Evolutionary conservation across 1,284 basidiomycete genomes (phyloP), one percentile per base, ranked within the genome.

Genomic region (Puccinia coronata): DNA sequence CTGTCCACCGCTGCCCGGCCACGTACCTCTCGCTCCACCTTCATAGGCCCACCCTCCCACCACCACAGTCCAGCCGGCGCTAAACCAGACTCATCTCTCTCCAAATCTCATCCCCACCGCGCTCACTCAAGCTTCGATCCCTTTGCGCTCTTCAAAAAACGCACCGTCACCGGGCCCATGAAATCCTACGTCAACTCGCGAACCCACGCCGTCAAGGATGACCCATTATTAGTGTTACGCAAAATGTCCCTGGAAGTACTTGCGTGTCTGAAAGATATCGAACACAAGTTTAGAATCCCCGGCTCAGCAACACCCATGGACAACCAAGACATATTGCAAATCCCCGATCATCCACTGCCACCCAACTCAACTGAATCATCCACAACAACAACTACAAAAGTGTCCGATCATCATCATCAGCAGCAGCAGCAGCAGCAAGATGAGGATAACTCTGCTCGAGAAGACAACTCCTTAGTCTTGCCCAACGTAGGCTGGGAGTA

Each of bases 201-300:
- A 23, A 20, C 34, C 41, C 61, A 79, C 53, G 28, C 41, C n/a
- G 39, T 5, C 16, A 72, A 80, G 53, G 67, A 80, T 43, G 91
- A 93, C 83, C 91, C 92, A 0, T 87, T 92, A 6, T 82, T 89
- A 6, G 87, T 90, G 61, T 91, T 94, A 70, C 89, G 93, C 41
- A 89, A 89, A 57, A 89, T 90, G 0, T 92, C 93, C 1, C 86
- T 95, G 57, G 92, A 94, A 82, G 91, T 94, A 1, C 89, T 95
- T 34, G 88, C 90, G 3, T 88, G 90, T 31, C 88, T 95, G 49
- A 90, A 92, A 23, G 90, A 90, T 63, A 87, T 87, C 61, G 86
- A 87, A 70, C 84, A 85, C 57, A 82, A 81, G 2, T 83, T 83
- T 49, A 83, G 86, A 1, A 80, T 85, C 36, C 78, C 83, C 59